Conservation (phyloP, 208 protist species). For the Trypanosomatidae sp. region DNA sequence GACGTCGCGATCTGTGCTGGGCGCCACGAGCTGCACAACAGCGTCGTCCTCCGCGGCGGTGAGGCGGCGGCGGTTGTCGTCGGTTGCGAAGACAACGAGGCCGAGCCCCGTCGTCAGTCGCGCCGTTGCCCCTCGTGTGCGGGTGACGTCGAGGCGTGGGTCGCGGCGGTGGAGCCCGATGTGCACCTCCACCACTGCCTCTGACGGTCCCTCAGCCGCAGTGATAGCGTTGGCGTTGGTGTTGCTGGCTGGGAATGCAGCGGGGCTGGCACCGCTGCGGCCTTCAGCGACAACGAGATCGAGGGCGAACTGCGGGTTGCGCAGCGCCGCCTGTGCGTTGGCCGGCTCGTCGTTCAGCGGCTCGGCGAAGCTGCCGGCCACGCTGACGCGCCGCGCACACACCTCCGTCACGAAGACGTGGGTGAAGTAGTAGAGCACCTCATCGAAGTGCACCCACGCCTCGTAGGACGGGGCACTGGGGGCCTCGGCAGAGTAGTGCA, state of each 20-base stretch:
- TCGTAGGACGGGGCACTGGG: too few relatives aligned
- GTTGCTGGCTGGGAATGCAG: too few relatives aligned
- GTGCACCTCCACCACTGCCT: conserved; percentile 46
- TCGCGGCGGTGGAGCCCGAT: conserved; percentile 78
- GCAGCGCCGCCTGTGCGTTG: conserved; percentile 12
- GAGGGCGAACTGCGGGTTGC: conserved; percentile 56
- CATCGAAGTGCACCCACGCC: conserved; percentile 83
- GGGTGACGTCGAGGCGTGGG: conserved; percentile 59
- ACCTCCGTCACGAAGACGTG: conserved; percentile 63
- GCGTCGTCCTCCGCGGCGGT: too few relatives aligned
- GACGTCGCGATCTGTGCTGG: too few relatives aligned
- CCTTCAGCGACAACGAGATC: conserved; percentile 5
- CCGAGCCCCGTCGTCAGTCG: conserved; percentile 51
- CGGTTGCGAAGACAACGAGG: conserved; percentile 45
- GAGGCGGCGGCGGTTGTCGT: conserved; percentile 57
- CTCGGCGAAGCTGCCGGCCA: conserved; percentile 35
- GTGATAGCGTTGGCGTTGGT: too few relatives aligned
- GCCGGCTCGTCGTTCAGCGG: conserved; percentile 9
- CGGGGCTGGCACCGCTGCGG: neutral
- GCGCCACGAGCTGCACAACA: too few relatives aligned
- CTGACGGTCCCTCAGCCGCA: too few relatives aligned
- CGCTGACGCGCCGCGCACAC: conserved; percentile 16
- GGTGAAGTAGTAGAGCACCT: conserved; percentile 88
- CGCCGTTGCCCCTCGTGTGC: conserved; percentile 43
- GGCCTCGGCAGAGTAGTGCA: conserved; percentile 18